A percentile compares a stretch with the other conserved stretches of the same genome.
Evolutionary conservation across 805 yeast species (phyloP).

Genomic region (Lipomyces starkeyi): DNA sequence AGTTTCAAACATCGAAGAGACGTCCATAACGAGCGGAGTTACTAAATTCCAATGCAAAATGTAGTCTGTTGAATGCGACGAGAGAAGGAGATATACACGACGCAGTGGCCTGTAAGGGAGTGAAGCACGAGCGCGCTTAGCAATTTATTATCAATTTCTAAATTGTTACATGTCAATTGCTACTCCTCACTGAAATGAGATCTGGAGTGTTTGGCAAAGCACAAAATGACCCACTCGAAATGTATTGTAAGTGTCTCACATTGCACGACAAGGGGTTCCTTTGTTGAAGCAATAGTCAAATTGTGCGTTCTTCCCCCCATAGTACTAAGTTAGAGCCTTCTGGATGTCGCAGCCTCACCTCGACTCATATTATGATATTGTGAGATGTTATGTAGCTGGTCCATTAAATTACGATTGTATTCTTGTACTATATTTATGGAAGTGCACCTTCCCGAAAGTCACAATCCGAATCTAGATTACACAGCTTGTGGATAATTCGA

Average conservation of each 20-base stretch:
- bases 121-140: background rate
- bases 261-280: background rate
- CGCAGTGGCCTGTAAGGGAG: background rate
- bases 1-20: background rate
- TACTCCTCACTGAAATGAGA: background rate
- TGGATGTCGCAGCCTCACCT: background rate
- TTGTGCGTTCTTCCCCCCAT: background rate
- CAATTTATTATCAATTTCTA: background rate
- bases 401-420: background rate
- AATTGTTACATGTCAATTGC: background rate
- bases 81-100: background rate
- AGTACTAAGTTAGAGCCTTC: background rate
- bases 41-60: background rate
- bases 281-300: background rate
- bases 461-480: background rate
- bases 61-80: background rate
- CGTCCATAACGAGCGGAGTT: slow-evolving; percentile 1
- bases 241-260: background rate
- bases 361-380: background rate
- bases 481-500: too few relatives aligned
- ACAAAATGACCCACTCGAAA: background rate
- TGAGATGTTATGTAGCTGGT: background rate
- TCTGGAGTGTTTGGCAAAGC: background rate
- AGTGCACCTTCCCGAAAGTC: background rate
- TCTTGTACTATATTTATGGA: background rate